Evolutionary conservation across 768 basidiomycete genomes (phyloP), one percentile per base, ranked within the genome.

Genomic region (Lentinula boryana): DNA sequence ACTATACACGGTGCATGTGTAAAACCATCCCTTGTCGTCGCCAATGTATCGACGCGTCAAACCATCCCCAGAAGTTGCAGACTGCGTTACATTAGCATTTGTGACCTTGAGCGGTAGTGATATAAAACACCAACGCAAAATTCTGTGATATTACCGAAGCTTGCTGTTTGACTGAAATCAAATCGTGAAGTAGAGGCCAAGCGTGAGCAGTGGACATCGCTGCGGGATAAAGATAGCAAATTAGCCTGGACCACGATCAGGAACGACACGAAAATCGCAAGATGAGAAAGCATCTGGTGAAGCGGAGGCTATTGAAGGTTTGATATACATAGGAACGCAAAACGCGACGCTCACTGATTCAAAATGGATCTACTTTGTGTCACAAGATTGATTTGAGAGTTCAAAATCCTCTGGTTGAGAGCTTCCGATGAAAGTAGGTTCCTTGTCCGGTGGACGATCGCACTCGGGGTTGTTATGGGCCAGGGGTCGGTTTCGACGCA

Each of bases 11-110:
- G 64, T 56, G 59, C 68, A 73, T 4, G 74, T 69, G 62, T 78
- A 83, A 32, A 84, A 64, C 82, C 83, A 84, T 31, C 85, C 85
- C 51, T 67, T 66, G 58, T 74, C 69, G 52, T 86, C 84, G 1
- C 85, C 85, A n/a, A 78, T 68, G 62, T 84, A 78, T 23, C 70
- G 71, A 63, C 70, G 76, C 4, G 64, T 56, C 35, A 61, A 66
- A 16, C 72, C 78, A 40, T 70, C 61, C 41, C 76, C 56, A 18
- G 58, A 66, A 36, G 74, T 68, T 23, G 76, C 68, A 9, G 41
- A 43, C 46, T 62, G 21, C 6, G 27, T 4, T 15, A 35, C 50
- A 35, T 33, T 15, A 53, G 41, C 18, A 36, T 53, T 8, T 4
- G 18, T 5, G 44, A 50, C 36, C 23, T 21, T 32, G 53, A 2